These are phyloP conservation scores for Cystobasidium ongulense DNA, from an alignment of 768 basidiomycete genomes.

Conservation along the genomic window DNA sequence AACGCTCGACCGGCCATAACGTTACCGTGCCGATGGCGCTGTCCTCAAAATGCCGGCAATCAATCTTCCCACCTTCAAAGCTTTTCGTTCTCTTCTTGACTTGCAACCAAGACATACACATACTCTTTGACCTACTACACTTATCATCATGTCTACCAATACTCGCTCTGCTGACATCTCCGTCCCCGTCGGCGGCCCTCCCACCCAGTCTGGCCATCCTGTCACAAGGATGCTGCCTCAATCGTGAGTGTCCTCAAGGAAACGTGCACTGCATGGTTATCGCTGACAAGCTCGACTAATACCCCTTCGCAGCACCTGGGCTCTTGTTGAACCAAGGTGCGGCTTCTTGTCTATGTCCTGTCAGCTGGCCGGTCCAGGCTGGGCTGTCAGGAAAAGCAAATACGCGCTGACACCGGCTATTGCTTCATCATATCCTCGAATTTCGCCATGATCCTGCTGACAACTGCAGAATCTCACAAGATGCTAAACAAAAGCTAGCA, in stretches of 20 bases:
- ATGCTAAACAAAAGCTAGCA: conserved; percentile 73
- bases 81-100: background rate
- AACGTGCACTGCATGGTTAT: too few species aligned
- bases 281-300: too few species aligned
- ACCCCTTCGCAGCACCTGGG: conserved; percentile 17
- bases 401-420: background rate
- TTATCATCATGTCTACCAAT: conserved; percentile 1
- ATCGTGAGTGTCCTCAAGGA: too few species aligned
- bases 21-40: background rate
- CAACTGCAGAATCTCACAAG: conserved; percentile 85
- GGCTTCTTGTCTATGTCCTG: background rate
- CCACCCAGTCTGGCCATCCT: conserved; percentile 27
- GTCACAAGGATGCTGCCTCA: conserved; percentile 24
- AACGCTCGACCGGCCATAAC: background rate
- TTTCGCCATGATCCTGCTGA: conserved; percentile 44
- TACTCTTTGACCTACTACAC: background rate
- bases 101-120: too few species aligned
- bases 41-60: background rate
- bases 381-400: conserved; percentile 3
- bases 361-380: background rate
- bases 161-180: background rate
- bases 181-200: conserved; percentile 16
- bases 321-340: conserved; percentile 33
- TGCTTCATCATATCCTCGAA: background rate
- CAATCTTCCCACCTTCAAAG: background rate